Evolutionary conservation across 208 protist genomes (phyloP), one percentile per base, ranked within the genome.

Genomic region (Wallacemonas sp.): DNA sequence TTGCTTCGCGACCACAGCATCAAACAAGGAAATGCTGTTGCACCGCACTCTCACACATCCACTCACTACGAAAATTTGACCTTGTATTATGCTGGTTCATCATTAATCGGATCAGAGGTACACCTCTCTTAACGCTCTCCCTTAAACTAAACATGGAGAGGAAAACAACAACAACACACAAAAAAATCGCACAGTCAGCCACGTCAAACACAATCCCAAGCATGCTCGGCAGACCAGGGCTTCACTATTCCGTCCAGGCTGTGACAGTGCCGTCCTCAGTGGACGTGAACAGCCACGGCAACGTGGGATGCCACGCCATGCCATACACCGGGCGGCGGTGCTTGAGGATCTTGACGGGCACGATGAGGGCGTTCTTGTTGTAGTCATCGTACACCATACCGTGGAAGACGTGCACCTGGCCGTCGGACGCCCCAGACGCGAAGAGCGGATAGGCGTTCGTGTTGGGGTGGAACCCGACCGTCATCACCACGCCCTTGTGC

Each of bases 271-370:
- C 86, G 73, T 99, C 98, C 41, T 98, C 97, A 8, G 98, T 99
- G 8, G 94, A 90, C 29, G 94, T 98, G 73, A 99, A 99, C 2
- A 99, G 68, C 99, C 99, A 99, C 17, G 99, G 98, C 81, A 99
- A 97, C 29, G 81, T 96, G 17, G 98, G 99, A 69, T 99, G 99
- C 88, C 98, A 99, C 24, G 76, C 85, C 26, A 95, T 68, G 34
- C 92, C 84, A 76, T 72, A 99, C 76, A 92, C 95, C 48, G 85
- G 80, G 6, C 88, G 75, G 70, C 99, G 98, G 41, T 95, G 98
- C 60, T 94, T 92, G 39, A 99, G 74, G 43, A 99, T 97, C 76
- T 99, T 99, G 27, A 99, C 82, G n/a, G 99, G 99, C 36, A 99
- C 98, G 54, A 99, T 90, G 4, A 99, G 70, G 16, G 99, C 92